These are phyloP conservation scores for Naganishia cerealis DNA, from an alignment of 1,284 basidiomycete genomes.

Conservation along the genomic window DNA sequence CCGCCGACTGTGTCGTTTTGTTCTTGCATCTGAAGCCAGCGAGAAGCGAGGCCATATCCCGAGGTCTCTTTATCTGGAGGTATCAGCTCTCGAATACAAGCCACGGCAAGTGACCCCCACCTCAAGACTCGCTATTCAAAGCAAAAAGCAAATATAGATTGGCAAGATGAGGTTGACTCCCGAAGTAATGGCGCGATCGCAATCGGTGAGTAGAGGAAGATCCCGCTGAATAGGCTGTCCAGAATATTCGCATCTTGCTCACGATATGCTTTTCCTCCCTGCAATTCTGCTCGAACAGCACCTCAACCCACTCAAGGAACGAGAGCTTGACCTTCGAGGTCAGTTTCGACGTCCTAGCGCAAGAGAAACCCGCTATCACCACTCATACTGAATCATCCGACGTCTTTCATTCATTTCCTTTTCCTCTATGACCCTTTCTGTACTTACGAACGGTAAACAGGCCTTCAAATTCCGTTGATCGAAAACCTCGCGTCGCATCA, in stretches of 20 bases:
- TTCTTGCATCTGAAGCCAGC: too few species aligned
- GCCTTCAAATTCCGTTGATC: slow-evolving; percentile 94
- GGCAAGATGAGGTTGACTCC: slow-evolving; percentile 53
- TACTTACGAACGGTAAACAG: slow-evolving; percentile 56
- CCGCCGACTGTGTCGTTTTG: too few species aligned
- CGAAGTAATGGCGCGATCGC: slow-evolving; percentile 45
- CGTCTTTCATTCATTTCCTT: slow-evolving; percentile 19
- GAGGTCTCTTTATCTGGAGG: too few species aligned
- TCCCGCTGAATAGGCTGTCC: too few species aligned
- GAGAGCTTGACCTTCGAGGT: slow-evolving; percentile 93
- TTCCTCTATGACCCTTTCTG: slow-evolving; percentile 34
- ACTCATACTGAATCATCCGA: slow-evolving; percentile 16
- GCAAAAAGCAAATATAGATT: slow-evolving; percentile 1
- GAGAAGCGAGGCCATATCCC: too few species aligned
- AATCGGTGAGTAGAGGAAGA: slow-evolving; percentile 6
- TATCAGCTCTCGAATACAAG: background rate
- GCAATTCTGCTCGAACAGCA: slow-evolving; percentile 55
- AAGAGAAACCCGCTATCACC: slow-evolving; percentile 3
- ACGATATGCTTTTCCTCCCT: slow-evolving; percentile 70
- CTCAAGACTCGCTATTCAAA: background rate
- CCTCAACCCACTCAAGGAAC: slow-evolving; percentile 86
- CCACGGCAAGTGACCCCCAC: background rate
- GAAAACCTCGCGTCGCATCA: slow-evolving; percentile 97
- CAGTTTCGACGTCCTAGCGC: slow-evolving; percentile 45
- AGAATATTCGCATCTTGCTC: slow-evolving; percentile 42